Base-by-base conservation (phyloP, 2,329 filamentous ascomycete species). In the Aureobasidium sp. region DNA sequence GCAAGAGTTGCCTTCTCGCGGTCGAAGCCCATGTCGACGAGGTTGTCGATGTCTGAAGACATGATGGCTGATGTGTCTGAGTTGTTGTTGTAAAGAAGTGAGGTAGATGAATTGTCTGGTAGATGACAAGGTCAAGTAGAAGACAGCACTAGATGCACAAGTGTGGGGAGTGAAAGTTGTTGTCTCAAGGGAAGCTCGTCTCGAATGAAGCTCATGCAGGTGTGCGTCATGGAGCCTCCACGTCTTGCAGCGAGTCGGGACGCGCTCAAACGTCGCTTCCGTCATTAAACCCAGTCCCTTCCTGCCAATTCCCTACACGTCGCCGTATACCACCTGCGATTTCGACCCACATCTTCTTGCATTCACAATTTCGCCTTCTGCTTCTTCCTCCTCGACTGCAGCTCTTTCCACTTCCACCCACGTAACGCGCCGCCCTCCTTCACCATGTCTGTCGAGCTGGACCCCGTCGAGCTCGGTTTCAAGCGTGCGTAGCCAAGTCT, bases 381-480 rank as follows among this genome's bases (percentile, higher is more conserved):
- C 22, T 20, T n/a, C 14, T 17, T n/a, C 8, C 20, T 29, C 34
- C 37, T 34, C 27, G 11, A 34, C 36, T 22, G n/a, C 39, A 34
- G 39, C 39, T 57, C 29, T 34, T 11, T 22, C 14, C 27, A 15
- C 22, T 25, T 14, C n/a, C 17, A 60, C 36, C n/a, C 57, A 36
- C 5, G 11, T 3, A 11, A 51, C 57, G 27, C 44, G 27, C 37
- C 45, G 25, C 27, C 51, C 31, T 52, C 27, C 42, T 61, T 53
- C 78, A 83, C 72, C 78, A 97, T 97, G 94, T 95, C 93, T 70
- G 88, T 99, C 79, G 90, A 96, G 71, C 90, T 99, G 74, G 87
- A 94, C 71, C 94, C 93, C 64, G 77, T 84, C 69, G 94, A 97
- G 84, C 86, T 99, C 74, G 89, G 86, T 79, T 99, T 99, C 80